Conservation (phyloP, 257 asterid species). For the Solanum virginianum region DNA sequence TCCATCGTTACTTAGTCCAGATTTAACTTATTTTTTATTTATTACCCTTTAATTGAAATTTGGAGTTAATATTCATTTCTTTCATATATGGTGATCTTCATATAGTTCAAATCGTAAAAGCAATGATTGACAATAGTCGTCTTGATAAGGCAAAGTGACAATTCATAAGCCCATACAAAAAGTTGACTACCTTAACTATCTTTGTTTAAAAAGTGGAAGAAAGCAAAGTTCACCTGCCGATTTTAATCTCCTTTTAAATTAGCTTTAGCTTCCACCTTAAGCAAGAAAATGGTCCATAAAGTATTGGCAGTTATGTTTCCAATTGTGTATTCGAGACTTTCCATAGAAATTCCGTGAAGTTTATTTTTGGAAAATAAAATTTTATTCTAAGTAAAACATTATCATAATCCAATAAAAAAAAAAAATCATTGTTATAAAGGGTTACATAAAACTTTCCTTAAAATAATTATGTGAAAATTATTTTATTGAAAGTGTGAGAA, state of each 20-base stretch:
- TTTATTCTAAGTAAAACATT: too few relatives aligned
- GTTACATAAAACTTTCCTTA: too few relatives aligned
- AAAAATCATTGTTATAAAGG: too few relatives aligned
- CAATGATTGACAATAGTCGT: not conserved
- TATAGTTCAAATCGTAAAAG: not conserved
- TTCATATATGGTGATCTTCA: not conserved
- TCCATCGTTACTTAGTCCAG: not conserved
- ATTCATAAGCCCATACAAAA: not conserved
- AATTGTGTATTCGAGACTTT: too few relatives aligned
- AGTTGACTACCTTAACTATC: not conserved
- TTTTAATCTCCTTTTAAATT: not conserved
- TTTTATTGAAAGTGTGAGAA: too few relatives aligned
- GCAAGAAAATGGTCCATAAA: not conserved
- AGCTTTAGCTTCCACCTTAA: slow-evolving; percentile 9
- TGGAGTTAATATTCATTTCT: not conserved
- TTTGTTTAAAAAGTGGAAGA: not conserved
- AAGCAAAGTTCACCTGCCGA: not conserved
- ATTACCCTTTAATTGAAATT: not conserved
- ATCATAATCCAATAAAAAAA: too few relatives aligned
- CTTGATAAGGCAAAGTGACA: not conserved
- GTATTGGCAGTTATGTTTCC: too few relatives aligned
- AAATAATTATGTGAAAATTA: too few relatives aligned
- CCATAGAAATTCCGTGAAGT: too few relatives aligned
- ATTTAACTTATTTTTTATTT: not conserved
- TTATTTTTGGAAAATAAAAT: too few relatives aligned